Evolutionary conservation across 2,329 filamentous ascomycete species (phyloP).

Genomic region (Leptographium procerum): DNA sequence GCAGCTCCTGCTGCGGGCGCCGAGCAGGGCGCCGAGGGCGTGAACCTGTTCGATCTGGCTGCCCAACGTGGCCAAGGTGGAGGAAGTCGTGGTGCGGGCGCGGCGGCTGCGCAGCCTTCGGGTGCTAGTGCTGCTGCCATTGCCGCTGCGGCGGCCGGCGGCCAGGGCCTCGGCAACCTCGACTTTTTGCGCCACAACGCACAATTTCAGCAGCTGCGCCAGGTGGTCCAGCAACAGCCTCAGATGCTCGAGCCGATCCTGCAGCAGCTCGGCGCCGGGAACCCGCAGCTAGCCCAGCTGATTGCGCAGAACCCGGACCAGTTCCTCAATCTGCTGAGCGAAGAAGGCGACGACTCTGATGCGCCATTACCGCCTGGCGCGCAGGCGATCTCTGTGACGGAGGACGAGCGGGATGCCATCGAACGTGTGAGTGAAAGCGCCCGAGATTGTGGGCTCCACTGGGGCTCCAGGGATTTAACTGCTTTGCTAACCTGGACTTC

Average conservation of each 20-base stretch:
- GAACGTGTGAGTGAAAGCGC: conserved; percentile 58
- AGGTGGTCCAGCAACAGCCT: conserved; percentile 94
- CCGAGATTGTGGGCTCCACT: no score
- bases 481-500: background rate
- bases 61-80: conserved; percentile 54
- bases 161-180: conserved; percentile 59
- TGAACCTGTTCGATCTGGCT: conserved; percentile 90
- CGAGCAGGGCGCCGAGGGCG: conserved; percentile 49
- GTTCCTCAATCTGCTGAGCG: conserved; percentile 80
- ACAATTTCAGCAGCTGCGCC: conserved; percentile 94
- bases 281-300: conserved; percentile 85
- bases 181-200: conserved; percentile 92
- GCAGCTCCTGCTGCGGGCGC: conserved; percentile 30
- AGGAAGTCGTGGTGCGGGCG: conserved; percentile 27
- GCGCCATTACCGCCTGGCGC: conserved; percentile 76
- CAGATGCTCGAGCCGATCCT: conserved; percentile 98
- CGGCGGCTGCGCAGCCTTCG: conserved; percentile 19
- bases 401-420: conserved; percentile 94
- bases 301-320: conserved; percentile 89
- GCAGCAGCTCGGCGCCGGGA: conserved; percentile 88
- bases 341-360: conserved; percentile 69
- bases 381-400: conserved; percentile 81
- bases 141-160: conserved; percentile 34
- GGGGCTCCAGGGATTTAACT: background rate
- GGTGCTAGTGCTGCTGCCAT: conserved; percentile 26